Percentiles rank a stretch among this genome's conserved stretches.
These are phyloP conservation scores for Isabelozyma gotoi DNA, from an alignment of 805 yeast species.

Conservation along the genomic window DNA sequence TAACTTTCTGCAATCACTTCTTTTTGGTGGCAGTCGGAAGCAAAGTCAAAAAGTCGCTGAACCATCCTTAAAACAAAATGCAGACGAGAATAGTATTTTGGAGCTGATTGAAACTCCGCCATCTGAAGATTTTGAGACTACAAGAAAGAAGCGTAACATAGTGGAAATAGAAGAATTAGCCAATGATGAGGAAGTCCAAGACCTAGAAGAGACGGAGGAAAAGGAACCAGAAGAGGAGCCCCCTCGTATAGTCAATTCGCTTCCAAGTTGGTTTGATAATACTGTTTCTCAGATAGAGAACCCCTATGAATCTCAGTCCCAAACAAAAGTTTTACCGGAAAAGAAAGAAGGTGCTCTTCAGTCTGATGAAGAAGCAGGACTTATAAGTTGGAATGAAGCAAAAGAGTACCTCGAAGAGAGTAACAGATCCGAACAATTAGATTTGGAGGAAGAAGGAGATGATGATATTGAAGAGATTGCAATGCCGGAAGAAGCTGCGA, in stretches of 20 bases:
- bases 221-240: constrained; percentile 1
- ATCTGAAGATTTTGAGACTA: constrained; percentile 1
- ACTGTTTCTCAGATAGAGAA: constrained; percentile 2
- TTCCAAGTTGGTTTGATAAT: constrained; percentile 35
- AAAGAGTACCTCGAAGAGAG: constrained; percentile 23
- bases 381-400: constrained; percentile 53
- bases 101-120: no score
- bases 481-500: constrained; percentile 2
- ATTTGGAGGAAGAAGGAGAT: neutral
- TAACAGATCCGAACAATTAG: constrained; percentile 8
- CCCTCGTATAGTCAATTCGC: constrained; percentile 5
- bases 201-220: constrained; percentile 3
- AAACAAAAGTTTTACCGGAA: neutral
- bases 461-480: constrained; percentile 9
- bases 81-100: no score
- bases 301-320: constrained; percentile 2
- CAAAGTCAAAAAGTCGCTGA: constrained; percentile 1
- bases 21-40: constrained; percentile 1
- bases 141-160: constrained; percentile 11
- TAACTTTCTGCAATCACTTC: neutral
- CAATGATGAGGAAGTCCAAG: neutral
- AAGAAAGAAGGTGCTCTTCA: neutral
- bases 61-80: no score
- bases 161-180: constrained; percentile 16
- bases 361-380: constrained; percentile 46